Evolutionary conservation across 1,284 basidiomycete species (phyloP).

Genomic region (Apiotrichum sp.): DNA sequence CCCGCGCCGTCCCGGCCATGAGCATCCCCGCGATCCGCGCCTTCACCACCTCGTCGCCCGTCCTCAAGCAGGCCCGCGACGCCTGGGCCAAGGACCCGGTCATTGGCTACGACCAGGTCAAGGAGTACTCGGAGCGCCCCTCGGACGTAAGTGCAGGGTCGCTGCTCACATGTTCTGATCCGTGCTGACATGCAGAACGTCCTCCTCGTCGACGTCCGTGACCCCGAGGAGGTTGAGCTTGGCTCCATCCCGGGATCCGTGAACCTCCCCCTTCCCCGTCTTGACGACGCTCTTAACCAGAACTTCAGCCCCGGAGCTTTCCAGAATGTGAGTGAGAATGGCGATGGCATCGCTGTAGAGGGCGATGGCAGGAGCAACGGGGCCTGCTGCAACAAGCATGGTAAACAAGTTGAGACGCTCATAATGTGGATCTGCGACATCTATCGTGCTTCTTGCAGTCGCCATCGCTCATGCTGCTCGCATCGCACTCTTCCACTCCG

Average conservation of each 20-base stretch:
- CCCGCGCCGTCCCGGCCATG: not conserved
- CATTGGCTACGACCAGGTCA: constrained; percentile 75
- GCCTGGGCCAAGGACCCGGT: constrained; percentile 48
- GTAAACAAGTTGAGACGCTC: no score
- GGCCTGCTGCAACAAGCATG: no score
- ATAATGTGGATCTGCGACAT: no score
- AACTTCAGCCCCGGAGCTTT: constrained; percentile 57
- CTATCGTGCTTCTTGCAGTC: no score
- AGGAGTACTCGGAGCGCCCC: constrained; percentile 73
- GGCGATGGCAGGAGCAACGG: not conserved
- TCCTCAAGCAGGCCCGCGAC: constrained; percentile 7
- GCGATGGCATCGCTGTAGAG: not conserved
- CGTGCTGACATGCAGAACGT: constrained; percentile 54
- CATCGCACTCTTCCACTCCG: no score
- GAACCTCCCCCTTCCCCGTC: constrained; percentile 78
- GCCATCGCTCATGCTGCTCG: no score
- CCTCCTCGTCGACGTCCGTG: constrained; percentile 88
- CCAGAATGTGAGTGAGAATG: constrained; percentile 46
- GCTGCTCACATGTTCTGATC: not conserved
- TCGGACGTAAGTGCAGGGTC: constrained; percentile 59
- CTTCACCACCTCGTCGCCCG: constrained; percentile 1
- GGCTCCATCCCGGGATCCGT: constrained; percentile 94
- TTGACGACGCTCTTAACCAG: constrained; percentile 61
- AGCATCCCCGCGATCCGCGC: not conserved
- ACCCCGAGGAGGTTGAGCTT: constrained; percentile 85